Base-by-base conservation (phyloP, 75 land plant species). In the Ceratopteris richardii region DNA sequence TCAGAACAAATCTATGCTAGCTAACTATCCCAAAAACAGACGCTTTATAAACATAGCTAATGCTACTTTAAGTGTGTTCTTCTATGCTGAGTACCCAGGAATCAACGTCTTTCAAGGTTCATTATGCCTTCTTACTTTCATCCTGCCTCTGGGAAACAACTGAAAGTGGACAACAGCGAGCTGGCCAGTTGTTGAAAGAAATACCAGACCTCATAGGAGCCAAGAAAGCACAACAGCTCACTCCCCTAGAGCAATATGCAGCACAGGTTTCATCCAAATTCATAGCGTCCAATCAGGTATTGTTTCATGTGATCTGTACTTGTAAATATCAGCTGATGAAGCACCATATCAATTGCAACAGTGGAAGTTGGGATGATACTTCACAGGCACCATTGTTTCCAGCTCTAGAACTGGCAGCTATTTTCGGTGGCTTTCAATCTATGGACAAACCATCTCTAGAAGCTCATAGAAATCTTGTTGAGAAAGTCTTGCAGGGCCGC, bases 371-470 rank as follows among this genome's bases (percentile, higher is more conserved):
- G n/a, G n/a, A n/a, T n/a, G n/a, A n/a, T n/a, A n/a, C n/a, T n/a
- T n/a, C n/a, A 12, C 50, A 71, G 73, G 73, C 69, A 9, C 73
- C 73, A 10, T 44, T 71, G 18, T 66, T 66, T 56, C 61, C 73
- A 0, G 73, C 73, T 20, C 29, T 71, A 68, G 73, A 71, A 29
- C 26, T 71, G 43, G 61, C 67, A 16, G 73, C 73, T 9, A 61
- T 65, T 12, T 71, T 57, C 39, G 64, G 64, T 48, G 73, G 73
- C 13, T 71, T 71, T 30, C 68, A 71, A 0, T 69, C 56, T 18
- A 71, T 71, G 73, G 57, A 71, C 39, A 57, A 65, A 40, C 16
- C 23, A 23, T 40, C 67, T 25, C 62, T 71, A 12, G 68, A 71
- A 18, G 21, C 28, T 16, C 44, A 51, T 39, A 57, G 57, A 59